Evolutionary conservation across 768 basidiomycete genomes (phyloP), one percentile per base, ranked within the genome.

Genomic region (Lentinula sp.): DNA sequence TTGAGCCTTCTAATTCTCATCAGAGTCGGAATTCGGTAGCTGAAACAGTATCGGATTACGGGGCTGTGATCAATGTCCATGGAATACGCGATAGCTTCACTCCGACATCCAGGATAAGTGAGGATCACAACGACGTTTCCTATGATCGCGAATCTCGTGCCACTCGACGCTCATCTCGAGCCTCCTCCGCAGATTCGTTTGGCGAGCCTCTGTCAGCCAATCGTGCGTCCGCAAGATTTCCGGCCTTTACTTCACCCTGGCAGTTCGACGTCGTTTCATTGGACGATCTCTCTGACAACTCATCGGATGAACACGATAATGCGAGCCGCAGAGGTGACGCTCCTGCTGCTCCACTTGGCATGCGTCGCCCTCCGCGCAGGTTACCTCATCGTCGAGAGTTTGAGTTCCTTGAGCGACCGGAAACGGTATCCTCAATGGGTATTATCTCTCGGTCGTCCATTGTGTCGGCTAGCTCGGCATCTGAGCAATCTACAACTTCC

Each of bases 381-480:
- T 39, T 93, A 23, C 92, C 92, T 0, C 77, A 84, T 49, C 83
- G 91, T 5, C 84, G 88, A 23, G 89, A 93, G 62, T 91, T 93
- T 62, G 89, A 92, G 70, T 91, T 93, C 64, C 82, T 91, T 32
- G 79, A 85, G 5, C 76, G 84, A n/a, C 85, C 88, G 5, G 81
- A 84, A 48, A 87, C 82, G 40, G 88, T 90, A 28, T 92, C 90
- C 1, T 94, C 92, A 35, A 85, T 92, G 83, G 88, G 88, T 4
- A 82, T 90, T 49, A 78, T 80, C 34, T 84, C 84, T 9, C 83
- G 82, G 42, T 82, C 82, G 42, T 88, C 87, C 2, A 71, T 85
- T 58, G 77, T 75, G 23, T 88, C 82, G 34, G 81, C 55, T 5
- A 53, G 71, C 59, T 77, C 66, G 48, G 77, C 70, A 5, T 74